phyloP scores from a whole-genome alignment of 2,329 filamentous ascomycete species.

The Sporothrix humicola region DNA sequence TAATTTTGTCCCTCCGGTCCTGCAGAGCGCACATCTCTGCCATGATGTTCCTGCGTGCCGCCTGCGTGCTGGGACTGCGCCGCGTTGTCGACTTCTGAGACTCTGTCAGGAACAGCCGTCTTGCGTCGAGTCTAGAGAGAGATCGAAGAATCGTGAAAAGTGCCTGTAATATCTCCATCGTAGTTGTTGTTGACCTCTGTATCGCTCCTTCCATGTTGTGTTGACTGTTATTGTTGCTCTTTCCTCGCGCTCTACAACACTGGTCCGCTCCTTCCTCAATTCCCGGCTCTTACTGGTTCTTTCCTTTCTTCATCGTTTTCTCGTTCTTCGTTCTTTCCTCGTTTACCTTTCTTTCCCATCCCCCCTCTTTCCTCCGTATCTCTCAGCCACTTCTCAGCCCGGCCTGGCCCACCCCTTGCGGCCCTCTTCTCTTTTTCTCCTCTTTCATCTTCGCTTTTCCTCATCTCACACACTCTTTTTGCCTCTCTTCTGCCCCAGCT shows the following conservation, averaged over 20 bases:
- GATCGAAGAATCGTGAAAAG: background rate
- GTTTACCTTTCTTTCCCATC: background rate
- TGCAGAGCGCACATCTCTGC: conserved; percentile 8
- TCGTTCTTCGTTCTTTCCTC: background rate
- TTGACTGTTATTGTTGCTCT: background rate
- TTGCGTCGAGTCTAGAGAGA: conserved; percentile 19
- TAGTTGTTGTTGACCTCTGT: background rate
- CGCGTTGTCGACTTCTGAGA: conserved; percentile 25
- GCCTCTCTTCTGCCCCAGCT: background rate
- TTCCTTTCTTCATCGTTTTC: background rate
- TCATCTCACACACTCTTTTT: background rate
- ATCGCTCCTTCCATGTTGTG: background rate
- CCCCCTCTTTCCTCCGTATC: conserved; percentile 1
- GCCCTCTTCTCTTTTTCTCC: background rate
- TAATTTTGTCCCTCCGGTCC: background rate
- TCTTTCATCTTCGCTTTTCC: background rate
- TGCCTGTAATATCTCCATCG: background rate
- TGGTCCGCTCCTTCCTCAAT: background rate
- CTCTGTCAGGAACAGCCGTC: conserved; percentile 27
- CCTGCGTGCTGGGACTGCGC: conserved; percentile 15
- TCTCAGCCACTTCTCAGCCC: background rate
- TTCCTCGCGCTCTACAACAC: background rate
- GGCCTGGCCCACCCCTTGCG: conserved; percentile 17
- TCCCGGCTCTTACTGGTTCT: background rate
- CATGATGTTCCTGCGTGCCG: conserved; percentile 23